phyloP scores from a whole-genome alignment of 805 yeast genomes.

The Crinitomyces ghanaensis region DNA sequence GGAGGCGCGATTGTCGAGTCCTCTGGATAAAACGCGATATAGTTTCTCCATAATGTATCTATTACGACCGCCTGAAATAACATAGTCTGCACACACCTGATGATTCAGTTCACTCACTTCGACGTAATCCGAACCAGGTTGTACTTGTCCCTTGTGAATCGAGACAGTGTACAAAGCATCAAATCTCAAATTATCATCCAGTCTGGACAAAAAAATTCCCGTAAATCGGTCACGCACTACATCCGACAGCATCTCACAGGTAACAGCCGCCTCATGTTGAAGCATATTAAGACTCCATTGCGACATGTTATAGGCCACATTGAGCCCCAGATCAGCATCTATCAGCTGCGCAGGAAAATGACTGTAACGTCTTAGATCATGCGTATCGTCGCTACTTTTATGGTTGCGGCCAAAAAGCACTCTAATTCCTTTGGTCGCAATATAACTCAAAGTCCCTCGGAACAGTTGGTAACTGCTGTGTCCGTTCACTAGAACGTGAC shows the following conservation, averaged over 20 bases:
- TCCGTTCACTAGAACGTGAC: constrained; percentile 69
- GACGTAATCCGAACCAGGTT: not conserved
- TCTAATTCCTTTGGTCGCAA: constrained; percentile 47
- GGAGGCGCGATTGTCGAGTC: constrained; percentile 39
- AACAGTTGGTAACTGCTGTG: constrained; percentile 89
- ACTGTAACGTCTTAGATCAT: constrained; percentile 1
- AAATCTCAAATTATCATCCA: constrained; percentile 41
- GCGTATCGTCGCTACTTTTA: too few species aligned
- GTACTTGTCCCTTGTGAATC: too few species aligned
- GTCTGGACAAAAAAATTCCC: constrained; percentile 55
- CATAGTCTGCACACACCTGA: too few species aligned
- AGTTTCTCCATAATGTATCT: constrained; percentile 48
- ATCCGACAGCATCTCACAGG: constrained; percentile 61
- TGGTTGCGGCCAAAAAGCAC: constrained; percentile 15
- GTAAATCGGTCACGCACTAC: constrained; percentile 76
- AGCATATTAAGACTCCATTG: constrained; percentile 51
- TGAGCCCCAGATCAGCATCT: constrained; percentile 38
- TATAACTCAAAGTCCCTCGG: constrained; percentile 71
- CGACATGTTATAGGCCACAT: constrained; percentile 73
- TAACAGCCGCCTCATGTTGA: constrained; percentile 54
- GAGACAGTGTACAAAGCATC: constrained; percentile 51
- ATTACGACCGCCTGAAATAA: too few species aligned
- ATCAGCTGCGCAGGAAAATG: constrained; percentile 7
- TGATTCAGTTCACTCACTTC: constrained; percentile 1
- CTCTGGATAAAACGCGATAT: constrained; percentile 36